Conservation (phyloP, 495 filamentous ascomycete genomes). For the Daldinia caldariorum region DNA sequence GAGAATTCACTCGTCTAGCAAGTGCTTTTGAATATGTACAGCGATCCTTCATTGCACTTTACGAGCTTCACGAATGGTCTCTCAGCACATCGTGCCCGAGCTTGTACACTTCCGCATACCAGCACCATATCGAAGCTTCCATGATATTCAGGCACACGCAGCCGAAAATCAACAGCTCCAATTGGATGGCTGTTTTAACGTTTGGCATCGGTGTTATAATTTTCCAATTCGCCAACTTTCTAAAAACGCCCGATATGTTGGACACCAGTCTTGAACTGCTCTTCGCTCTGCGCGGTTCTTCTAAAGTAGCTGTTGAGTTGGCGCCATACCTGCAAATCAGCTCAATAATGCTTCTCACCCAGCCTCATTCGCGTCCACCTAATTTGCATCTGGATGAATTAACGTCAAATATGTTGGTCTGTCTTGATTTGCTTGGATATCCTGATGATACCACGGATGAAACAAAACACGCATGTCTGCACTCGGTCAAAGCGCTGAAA, state of each 20-base stretch:
- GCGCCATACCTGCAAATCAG: constrained; percentile 35
- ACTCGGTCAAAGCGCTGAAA: constrained; percentile 23
- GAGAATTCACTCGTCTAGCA: constrained; percentile 19
- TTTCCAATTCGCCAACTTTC: constrained; percentile 37
- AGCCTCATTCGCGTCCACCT: background rate
- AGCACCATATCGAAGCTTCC: constrained; percentile 38
- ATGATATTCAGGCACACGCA: constrained; percentile 31
- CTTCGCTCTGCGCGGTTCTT: constrained; percentile 33
- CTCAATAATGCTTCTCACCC: constrained; percentile 16
- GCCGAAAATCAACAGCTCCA: constrained; percentile 31
- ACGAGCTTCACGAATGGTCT: constrained; percentile 22
- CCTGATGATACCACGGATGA: constrained; percentile 18
- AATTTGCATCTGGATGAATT: background rate
- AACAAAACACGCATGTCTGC: constrained; percentile 24
- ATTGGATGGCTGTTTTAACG: constrained; percentile 41
- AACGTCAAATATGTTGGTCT: constrained; percentile 21
- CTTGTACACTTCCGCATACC: constrained; percentile 25
- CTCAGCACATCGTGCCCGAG: constrained; percentile 13
- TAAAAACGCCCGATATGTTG: constrained; percentile 7
- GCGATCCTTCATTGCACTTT: constrained; percentile 26
- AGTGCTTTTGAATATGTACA: constrained; percentile 25
- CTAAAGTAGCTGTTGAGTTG: constrained; percentile 26
- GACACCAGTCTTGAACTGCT: constrained; percentile 35
- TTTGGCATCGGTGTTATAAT: constrained; percentile 43
- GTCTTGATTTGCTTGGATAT: constrained; percentile 23